Base-by-base conservation (phyloP, 2,329 filamentous ascomycete genomes). In the Ceratocystis diversiconidia region DNA sequence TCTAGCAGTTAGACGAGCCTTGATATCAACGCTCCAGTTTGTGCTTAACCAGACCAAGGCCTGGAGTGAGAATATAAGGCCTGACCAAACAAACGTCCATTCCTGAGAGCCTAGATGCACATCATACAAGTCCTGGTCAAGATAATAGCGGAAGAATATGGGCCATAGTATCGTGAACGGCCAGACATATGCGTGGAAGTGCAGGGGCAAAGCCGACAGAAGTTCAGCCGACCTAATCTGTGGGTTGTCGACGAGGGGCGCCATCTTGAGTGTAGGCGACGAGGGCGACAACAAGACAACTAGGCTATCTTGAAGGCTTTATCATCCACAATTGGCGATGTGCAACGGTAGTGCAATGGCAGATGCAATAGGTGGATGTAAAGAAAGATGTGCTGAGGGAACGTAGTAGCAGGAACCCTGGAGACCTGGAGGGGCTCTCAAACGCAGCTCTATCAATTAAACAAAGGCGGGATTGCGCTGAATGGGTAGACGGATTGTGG, bases 1-100 rank as follows among this genome's bases (percentile, higher is more conserved):
- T 65, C 81, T 86, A 1, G 92, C 85, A 12, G 89, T 97, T 75
- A 97, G 96, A 68, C 86, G 76, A 25, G 87, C 88, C 72, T 86
- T 84, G 69, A 97, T 79, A 73, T 92, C 86, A 74, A 99, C 90
- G 73, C 90, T 97, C 94, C 94, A 99, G 78, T 97, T 90, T 60
- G 94, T 99, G 78, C 89, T 92, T 68, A 99, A 82, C 92, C 94
- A 99, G 71, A 91, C 78, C 69, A 99, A 82, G 69, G 89, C 86
- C 79, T 99, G 95, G 66, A 88, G 73, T 10, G 92, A 96, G 74
- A 95, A 81, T 73, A 99, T 96, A 70, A 85, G 82, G 72, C 89
- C 92, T 70, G 88, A 84, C 86, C 90, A 99, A 69, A 99, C 90
- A 74, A 96, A 95, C 0, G 95, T 97, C 92, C 94, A 99, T 80